phyloP scores from a whole-genome alignment of 2,329 filamentous ascomycete genomes.

The Sarocladiaceae sp. region DNA sequence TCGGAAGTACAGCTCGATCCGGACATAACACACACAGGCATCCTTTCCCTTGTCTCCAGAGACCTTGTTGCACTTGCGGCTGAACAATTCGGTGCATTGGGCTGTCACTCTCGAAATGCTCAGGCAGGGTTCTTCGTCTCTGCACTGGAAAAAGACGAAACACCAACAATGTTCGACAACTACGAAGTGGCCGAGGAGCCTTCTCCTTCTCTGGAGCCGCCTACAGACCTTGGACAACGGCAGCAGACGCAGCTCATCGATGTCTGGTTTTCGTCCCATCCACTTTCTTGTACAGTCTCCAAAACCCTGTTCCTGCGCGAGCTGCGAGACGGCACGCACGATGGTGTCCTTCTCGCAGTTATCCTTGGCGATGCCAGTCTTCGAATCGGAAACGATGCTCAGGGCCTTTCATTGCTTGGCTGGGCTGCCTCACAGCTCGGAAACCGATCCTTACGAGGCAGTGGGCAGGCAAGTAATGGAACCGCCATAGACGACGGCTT shows the following conservation, averaged over 20 bases:
- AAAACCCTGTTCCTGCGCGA: slow-evolving; percentile 35
- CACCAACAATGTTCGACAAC: slow-evolving; percentile 27
- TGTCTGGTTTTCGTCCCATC: slow-evolving; percentile 36
- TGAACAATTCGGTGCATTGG: slow-evolving; percentile 25
- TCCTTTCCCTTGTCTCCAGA: slow-evolving; percentile 23
- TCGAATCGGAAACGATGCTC: slow-evolving; percentile 24
- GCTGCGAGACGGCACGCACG: slow-evolving; percentile 32
- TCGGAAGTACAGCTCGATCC: slow-evolving; percentile 9
- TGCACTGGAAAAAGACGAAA: slow-evolving; percentile 22
- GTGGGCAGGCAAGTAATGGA: slow-evolving; percentile 16
- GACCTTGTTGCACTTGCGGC: slow-evolving; percentile 26
- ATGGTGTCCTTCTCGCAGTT: slow-evolving; percentile 32
- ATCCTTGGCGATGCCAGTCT: slow-evolving; percentile 36
- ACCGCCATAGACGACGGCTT: slow-evolving; percentile 12
- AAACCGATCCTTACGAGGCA: slow-evolving; percentile 19
- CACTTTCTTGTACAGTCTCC: slow-evolving; percentile 34
- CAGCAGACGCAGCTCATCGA: slow-evolving; percentile 33
- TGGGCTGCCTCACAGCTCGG: slow-evolving; percentile 30
- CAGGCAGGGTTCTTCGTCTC: slow-evolving; percentile 22
- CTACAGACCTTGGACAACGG: slow-evolving; percentile 25
- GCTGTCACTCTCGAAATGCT: slow-evolving; percentile 21
- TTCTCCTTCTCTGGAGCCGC: not conserved
- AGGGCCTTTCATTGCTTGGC: slow-evolving; percentile 26
- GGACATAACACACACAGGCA: slow-evolving; percentile 19
- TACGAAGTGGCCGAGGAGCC: too few species aligned